Evolutionary conservation across 108 stramenopile species (phyloP), one percentile per base, ranked within the genome.

Genomic region (Nannochloropsis granulata): DNA sequence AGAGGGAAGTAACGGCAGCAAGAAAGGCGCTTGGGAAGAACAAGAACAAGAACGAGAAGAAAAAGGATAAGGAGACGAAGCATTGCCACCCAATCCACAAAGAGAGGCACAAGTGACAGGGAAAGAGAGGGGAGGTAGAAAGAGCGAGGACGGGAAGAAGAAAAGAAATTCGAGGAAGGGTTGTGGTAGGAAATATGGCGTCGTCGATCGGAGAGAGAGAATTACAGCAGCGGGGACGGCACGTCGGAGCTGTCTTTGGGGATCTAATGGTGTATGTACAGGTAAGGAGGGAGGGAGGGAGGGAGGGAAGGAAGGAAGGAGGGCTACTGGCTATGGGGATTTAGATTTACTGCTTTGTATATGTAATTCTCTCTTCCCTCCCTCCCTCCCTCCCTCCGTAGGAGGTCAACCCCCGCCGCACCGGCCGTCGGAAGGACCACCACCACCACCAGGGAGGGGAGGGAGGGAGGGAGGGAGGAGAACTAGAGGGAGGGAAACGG

Each of bases 401-500:
- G 56, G 56, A 71, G 10, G 56, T 71, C 7, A 71, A 71, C 56
- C 56, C 56, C 21, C 56, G 56, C 10, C 56, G 56, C 56, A 71
- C 56, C 16, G 56, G 56, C 7, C 56, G 56, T 16, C 56, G 56
- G 21, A 71, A 71, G 56, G 56, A n/a, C 21, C 21, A 71, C 7
- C 16, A 71, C 16, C 21, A 16, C 8, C 56, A n/a, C 5, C 56
- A 71, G n/a, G 56, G n/a, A 10, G 56, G 0, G n/a, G 56, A 71
- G 56, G 56, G 56, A 16, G 56, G 56, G 56, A 13, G 45, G 43
- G 85, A 85, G 45, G 84, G 84, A 79, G n/a, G n/a, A n/a, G 80
- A 45, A 44, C 19, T 78, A n/a, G 81, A 86, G 43, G 81, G 81
- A 13, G 81, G 87, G 45, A 87, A 87, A 42, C 83, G 87, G 71